Evolutionary conservation across 1,139 yeast genomes (phyloP).

Genomic region (Hyphopichia wangnamkhiaoensis): DNA sequence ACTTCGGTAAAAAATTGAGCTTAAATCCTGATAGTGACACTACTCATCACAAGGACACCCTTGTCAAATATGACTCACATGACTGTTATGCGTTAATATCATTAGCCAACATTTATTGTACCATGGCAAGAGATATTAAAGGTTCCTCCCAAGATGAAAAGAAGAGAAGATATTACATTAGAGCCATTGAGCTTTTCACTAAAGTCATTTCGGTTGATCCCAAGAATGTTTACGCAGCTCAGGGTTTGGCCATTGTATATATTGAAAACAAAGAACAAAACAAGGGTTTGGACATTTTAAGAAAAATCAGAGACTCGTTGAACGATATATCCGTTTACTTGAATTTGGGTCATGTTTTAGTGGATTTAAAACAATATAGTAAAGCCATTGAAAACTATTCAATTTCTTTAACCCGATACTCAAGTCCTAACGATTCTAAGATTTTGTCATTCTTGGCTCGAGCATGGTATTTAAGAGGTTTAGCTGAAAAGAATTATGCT

Average conservation of each 20-base stretch:
- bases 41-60: constrained; percentile 79
- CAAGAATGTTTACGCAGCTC: constrained; percentile 92
- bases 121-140: constrained; percentile 78
- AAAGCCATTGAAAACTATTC: constrained; percentile 91
- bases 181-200: constrained; percentile 88
- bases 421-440: constrained; percentile 63
- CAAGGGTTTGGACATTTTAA: constrained; percentile 80
- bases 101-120: constrained; percentile 82
- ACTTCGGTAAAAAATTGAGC: constrained; percentile 58
- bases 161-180: constrained; percentile 72
- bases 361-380: constrained; percentile 78
- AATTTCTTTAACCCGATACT: constrained; percentile 68
- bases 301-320: constrained; percentile 88
- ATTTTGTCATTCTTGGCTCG: constrained; percentile 76
- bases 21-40: constrained; percentile 66
- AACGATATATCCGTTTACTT: constrained; percentile 80
- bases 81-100: constrained; percentile 89
- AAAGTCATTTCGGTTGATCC: constrained; percentile 86
- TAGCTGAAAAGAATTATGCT: constrained; percentile 61
- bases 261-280: constrained; percentile 81
- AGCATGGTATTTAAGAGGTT: constrained; percentile 87
- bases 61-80: constrained; percentile 79
- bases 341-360: constrained; percentile 84
- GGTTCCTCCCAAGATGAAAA: constrained; percentile 58
- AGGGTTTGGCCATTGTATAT: constrained; percentile 91